These are phyloP conservation scores for Acer saccharum DNA, from an alignment of 345 rosid genomes.

Conservation along the genomic window DNA sequence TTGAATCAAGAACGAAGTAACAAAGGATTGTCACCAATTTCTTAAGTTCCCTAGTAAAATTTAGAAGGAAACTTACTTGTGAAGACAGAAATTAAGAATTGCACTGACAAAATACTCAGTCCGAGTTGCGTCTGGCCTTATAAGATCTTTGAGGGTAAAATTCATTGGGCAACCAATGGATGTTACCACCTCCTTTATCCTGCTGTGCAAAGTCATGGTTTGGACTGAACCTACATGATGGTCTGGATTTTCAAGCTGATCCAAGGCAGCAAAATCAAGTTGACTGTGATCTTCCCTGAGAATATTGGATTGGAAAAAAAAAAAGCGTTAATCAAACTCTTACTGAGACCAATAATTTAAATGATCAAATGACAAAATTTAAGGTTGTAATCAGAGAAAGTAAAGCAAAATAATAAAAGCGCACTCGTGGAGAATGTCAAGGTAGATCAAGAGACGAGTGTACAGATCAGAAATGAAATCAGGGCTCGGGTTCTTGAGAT, in stretches of 20 bases:
- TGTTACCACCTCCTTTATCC: slow-evolving; percentile 47
- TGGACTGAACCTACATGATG: slow-evolving; percentile 54
- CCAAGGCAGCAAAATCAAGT: slow-evolving; percentile 73
- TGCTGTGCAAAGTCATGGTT: slow-evolving; percentile 44
- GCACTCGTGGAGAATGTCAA: slow-evolving; percentile 70
- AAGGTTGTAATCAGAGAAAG: neutral
- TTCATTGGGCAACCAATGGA: slow-evolving; percentile 54
- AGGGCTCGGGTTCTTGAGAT: slow-evolving; percentile 49
- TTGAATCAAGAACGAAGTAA: neutral
- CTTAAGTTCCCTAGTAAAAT: neutral
- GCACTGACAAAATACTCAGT: slow-evolving; percentile 76
- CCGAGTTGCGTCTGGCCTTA: slow-evolving; percentile 59
- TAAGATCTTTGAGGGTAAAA: slow-evolving; percentile 66
- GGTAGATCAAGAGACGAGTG: slow-evolving; percentile 64
- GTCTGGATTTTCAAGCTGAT: slow-evolving; percentile 90
- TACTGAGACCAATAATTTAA: neutral
- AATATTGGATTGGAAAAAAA: neutral
- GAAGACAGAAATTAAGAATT: slow-evolving; percentile 75
- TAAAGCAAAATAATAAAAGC: neutral
- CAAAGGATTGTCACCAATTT: neutral
- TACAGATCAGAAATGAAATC: slow-evolving; percentile 62
- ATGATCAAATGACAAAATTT: neutral
- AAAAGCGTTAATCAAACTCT: neutral
- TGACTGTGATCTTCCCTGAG: slow-evolving; percentile 79
- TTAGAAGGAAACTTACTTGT: slow-evolving; percentile 49